These are phyloP conservation scores for Lactarius akahatsu DNA, from an alignment of 768 basidiomycete genomes.

Conservation along the genomic window DNA sequence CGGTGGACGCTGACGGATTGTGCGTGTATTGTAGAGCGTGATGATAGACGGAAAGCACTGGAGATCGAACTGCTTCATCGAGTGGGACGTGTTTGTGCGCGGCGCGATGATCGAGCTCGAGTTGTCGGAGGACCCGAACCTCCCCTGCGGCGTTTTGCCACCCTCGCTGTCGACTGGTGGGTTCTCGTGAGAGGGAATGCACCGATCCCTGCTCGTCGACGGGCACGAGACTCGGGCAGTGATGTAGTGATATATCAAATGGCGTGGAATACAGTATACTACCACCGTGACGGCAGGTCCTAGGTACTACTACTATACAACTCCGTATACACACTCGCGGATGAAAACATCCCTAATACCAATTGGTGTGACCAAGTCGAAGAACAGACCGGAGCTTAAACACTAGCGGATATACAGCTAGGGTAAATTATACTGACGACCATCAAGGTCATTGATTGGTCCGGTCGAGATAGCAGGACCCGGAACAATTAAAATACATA, in stretches of 20 bases:
- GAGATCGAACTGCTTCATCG: constrained; percentile 63
- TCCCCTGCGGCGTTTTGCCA: constrained; percentile 57
- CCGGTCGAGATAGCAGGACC: background rate
- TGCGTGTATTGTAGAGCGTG: constrained; percentile 45
- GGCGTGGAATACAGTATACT: no score
- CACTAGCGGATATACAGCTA: background rate
- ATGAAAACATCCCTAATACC: background rate
- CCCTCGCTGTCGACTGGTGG: constrained; percentile 68
- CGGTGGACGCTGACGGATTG: background rate
- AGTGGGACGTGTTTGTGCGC: constrained; percentile 60
- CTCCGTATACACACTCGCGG: no score
- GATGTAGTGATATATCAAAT: no score
- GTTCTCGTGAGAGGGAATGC: constrained; percentile 30
- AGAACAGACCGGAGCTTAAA: background rate
- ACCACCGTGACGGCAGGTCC: background rate
- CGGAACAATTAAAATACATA: background rate
- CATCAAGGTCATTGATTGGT: background rate
- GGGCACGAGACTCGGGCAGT: no score
- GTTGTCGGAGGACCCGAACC: constrained; percentile 51
- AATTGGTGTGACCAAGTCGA: background rate
- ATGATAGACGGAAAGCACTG: constrained; percentile 55
- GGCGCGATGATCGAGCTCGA: constrained; percentile 56
- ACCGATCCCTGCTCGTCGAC: no score
- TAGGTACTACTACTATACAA: background rate
- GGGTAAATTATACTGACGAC: background rate